Conservation (phyloP, 306 rosid genomes). For the Prunus campanulata region DNA sequence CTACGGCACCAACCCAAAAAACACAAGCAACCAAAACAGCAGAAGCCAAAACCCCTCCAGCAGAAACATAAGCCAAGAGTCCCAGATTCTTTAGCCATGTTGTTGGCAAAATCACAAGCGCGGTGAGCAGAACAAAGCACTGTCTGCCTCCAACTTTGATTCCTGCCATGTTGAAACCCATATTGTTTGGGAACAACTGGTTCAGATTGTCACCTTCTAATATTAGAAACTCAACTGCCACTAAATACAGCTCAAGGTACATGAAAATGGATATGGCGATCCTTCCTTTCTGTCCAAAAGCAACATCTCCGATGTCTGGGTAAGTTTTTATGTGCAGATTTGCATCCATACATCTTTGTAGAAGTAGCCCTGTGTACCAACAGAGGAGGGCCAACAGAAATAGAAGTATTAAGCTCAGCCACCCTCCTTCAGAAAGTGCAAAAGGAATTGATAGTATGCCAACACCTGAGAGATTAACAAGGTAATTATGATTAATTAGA, state of each 20-base stretch:
- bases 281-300: constrained; percentile 65
- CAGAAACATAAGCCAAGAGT: constrained; percentile 54
- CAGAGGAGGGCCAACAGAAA: constrained; percentile 45
- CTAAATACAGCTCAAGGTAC: constrained; percentile 47
- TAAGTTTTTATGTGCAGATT: constrained; percentile 43
- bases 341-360: constrained; percentile 50
- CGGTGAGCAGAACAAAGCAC: constrained; percentile 45
- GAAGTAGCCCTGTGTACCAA: constrained; percentile 67
- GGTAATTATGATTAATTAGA: neutral
- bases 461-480: constrained; percentile 41
- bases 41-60: constrained; percentile 65
- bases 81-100: constrained; percentile 66
- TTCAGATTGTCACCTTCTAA: constrained; percentile 67
- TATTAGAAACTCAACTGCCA: constrained; percentile 58
- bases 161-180: constrained; percentile 31
- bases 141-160: constrained; percentile 35
- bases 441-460: constrained; percentile 75
- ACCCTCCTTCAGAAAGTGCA: constrained; percentile 74
- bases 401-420: constrained; percentile 55
- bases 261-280: constrained; percentile 36
- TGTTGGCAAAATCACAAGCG: constrained; percentile 55
- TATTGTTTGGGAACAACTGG: constrained; percentile 45
- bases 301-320: constrained; percentile 57
- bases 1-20: constrained; percentile 53
- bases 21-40: constrained; percentile 38